Evolutionary conservation across 805 yeast genomes (phyloP), one percentile per base, ranked within the genome.

Genomic region (Pichia pseudocactophila): DNA sequence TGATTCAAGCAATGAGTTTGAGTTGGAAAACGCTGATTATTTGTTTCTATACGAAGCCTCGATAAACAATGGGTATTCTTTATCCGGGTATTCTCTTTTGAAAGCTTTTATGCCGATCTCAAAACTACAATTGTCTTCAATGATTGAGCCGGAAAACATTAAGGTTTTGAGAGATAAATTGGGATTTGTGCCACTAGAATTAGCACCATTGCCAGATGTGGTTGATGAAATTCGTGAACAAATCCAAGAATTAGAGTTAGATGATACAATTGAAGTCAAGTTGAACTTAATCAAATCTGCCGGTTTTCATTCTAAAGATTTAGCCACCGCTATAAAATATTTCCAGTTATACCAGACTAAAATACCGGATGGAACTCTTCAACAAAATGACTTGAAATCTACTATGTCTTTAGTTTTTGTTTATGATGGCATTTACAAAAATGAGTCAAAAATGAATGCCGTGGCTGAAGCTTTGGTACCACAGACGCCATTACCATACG

Each of bases 401-500:
- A 45, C 48, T 13, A 44, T 50, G 30, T 54, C 63, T 1, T 40
- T 55, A 12, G 52, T 53, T 1, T 44, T 53, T 9, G 51, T 57
- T n/a, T 49, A 54, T 37, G 49, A 56, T 11, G 40, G 59, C 6
- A 51, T 59, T 18, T 7, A 20, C 7, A 44, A 37, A 2, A 40
- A 52, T 13, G 44, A 50, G 7, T 22, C 39, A 2, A 38, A 41
- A 15, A 27, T 52, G 36, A 15, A 57, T 7, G 25, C 44, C n/a
- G 46, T 52, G 27, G 59, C 62, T 1, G 57, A 58, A 40, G 53
- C 51, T 1, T 43, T 59, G 19, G 41, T 59, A 2, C 63, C 62
- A 1, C 63, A 57, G 36, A 26, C 43, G 4, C 56, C 58, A 9
- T 27, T 36, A 11, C 55, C 62, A 7, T 56, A 59, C 2, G 52